A percentile compares a stretch with the other conserved stretches of the same genome.
phyloP scores from a whole-genome alignment of 176 grass and related monocot genomes.

The Paspalum notatum region DNA sequence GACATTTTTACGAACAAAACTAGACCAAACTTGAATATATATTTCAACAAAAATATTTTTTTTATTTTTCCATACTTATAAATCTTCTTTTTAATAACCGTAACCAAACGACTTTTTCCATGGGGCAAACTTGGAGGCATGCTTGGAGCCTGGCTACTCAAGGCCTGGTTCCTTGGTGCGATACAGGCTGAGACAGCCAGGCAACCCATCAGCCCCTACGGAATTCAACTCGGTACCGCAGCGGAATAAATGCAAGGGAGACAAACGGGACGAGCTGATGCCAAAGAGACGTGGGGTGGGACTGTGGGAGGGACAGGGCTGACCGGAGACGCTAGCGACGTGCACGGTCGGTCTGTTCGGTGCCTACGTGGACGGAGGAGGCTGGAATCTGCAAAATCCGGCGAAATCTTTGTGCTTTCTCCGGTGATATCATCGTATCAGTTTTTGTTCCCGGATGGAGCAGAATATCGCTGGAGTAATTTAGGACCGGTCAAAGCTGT shows the following conservation, averaged over 20 bases:
- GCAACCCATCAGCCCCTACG: too few species aligned
- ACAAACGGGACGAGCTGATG: background rate
- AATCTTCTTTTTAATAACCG: too few species aligned
- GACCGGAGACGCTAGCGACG: background rate
- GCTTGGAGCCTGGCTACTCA: too few species aligned
- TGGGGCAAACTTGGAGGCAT: too few species aligned
- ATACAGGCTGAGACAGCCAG: too few species aligned
- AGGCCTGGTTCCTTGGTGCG: too few species aligned
- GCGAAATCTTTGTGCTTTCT: background rate
- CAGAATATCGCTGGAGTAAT: background rate
- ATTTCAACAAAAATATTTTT: too few species aligned
- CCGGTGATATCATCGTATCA: background rate
- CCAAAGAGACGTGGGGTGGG: background rate
- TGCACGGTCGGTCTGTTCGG: background rate
- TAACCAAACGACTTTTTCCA: too few species aligned
- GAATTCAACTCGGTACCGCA: background rate
- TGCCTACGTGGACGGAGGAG: background rate
- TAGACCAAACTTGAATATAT: too few species aligned
- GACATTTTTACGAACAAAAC: too few species aligned
- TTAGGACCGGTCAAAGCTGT: background rate
- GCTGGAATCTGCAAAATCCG: background rate
- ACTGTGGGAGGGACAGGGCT: background rate
- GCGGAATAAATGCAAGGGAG: background rate
- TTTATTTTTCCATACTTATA: too few species aligned
- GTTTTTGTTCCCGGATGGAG: background rate